These are phyloP conservation scores for Lactifluus rugatus DNA, from an alignment of 768 basidiomycete species.

Conservation along the genomic window DNA sequence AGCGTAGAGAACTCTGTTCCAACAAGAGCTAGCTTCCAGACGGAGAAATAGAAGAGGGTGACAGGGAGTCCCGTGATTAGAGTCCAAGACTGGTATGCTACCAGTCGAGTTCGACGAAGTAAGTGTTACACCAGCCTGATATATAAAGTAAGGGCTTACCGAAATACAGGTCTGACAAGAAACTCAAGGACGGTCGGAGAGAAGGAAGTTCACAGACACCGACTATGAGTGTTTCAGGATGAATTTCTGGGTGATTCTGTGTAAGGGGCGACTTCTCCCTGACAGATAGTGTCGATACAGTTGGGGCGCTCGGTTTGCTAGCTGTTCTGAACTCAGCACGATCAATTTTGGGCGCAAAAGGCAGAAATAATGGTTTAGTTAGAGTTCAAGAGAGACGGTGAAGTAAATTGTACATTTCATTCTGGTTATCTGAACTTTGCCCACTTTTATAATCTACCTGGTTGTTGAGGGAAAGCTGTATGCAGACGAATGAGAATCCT, in stretches of 20 bases:
- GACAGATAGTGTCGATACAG: not conserved
- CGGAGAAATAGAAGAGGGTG: slow-evolving; percentile 83
- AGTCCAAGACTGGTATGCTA: slow-evolving; percentile 78
- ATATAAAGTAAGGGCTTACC: slow-evolving; percentile 34
- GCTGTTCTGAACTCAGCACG: not conserved
- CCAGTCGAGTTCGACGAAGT: not conserved
- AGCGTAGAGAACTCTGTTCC: slow-evolving; percentile 74
- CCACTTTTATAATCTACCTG: slow-evolving; percentile 20
- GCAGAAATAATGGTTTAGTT: slow-evolving; percentile 11
- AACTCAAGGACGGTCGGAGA: slow-evolving; percentile 18
- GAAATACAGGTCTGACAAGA: slow-evolving; percentile 43
- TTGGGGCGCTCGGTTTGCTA: slow-evolving; percentile 1
- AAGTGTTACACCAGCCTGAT: not conserved
- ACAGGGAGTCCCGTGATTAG: slow-evolving; percentile 70
- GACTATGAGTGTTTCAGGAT: not conserved
- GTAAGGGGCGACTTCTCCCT: not conserved
- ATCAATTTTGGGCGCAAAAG: not conserved
- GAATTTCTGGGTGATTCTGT: not conserved
- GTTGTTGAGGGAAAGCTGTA: slow-evolving; percentile 24
- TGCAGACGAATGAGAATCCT: not conserved
- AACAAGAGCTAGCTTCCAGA: slow-evolving; percentile 81
- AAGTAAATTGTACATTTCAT: slow-evolving; percentile 37
- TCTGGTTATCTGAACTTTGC: slow-evolving; percentile 20
- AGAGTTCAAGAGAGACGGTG: slow-evolving; percentile 36
- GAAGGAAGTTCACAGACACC: not conserved